Conservation (phyloP, 2,329 filamentous ascomycete genomes). For the Xylaria sp. region DNA sequence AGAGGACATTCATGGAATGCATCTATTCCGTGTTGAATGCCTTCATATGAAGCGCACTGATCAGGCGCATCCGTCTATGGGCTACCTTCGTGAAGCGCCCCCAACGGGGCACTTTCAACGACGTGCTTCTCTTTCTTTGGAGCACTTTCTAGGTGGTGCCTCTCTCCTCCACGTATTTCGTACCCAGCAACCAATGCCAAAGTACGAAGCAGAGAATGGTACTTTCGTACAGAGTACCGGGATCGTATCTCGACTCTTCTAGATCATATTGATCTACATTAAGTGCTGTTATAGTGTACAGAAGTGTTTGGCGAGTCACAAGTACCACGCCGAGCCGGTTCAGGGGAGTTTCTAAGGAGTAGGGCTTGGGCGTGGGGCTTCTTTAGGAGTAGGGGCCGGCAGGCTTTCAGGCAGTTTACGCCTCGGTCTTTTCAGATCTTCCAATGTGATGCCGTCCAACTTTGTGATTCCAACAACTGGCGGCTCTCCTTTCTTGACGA, state of each 20-base stretch:
- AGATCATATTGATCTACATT: conserved; percentile 6
- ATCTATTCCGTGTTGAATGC: background rate
- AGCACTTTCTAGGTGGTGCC: background rate
- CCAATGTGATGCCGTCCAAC: conserved; percentile 74
- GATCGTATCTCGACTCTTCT: background rate
- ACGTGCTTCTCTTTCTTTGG: no score
- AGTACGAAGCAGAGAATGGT: background rate
- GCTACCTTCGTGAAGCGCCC: no score
- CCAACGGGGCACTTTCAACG: no score
- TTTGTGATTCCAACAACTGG: conserved; percentile 91
- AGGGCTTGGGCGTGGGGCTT: conserved; percentile 14
- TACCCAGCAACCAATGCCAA: background rate
- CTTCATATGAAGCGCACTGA: background rate
- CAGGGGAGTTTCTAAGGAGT: conserved; percentile 25
- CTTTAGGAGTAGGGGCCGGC: conserved; percentile 17
- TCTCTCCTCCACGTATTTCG: background rate
- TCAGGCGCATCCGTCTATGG: background rate
- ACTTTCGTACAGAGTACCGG: background rate
- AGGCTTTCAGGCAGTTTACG: conserved; percentile 51
- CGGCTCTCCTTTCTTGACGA: conserved; percentile 86
- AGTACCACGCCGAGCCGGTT: background rate
- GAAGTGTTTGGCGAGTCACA: conserved; percentile 6
- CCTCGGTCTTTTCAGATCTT: conserved; percentile 76
- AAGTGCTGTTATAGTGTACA: conserved; percentile 14
- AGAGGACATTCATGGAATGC: background rate